These are phyloP conservation scores for Chrysoporthe austroafricana DNA, from an alignment of 2,329 filamentous ascomycete species.

Conservation along the genomic window DNA sequence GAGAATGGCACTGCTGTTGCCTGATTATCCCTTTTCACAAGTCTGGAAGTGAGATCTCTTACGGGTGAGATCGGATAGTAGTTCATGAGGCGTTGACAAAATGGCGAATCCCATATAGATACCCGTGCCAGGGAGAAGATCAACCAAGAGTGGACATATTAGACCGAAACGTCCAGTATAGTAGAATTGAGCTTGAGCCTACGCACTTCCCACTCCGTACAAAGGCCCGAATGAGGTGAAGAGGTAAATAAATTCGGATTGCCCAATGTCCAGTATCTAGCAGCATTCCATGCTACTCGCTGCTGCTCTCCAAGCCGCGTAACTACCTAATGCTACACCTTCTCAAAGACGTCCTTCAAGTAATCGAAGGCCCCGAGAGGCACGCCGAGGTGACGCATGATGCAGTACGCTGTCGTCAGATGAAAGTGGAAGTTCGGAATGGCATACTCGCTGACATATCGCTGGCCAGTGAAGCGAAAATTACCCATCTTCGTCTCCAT, in stretches of 20 bases:
- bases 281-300: no score
- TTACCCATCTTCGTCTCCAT: constrained; percentile 37
- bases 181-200: background rate
- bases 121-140: constrained; percentile 14
- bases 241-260: no score
- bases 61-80: no score
- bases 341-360: constrained; percentile 36
- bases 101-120: constrained; percentile 16
- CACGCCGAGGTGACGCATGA: constrained; percentile 56
- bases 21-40: background rate
- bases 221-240: no score
- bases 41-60: no score
- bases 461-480: constrained; percentile 28
- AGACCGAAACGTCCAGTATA: background rate
- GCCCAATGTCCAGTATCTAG: no score
- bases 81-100: background rate
- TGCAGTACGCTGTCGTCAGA: constrained; percentile 53
- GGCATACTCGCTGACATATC: constrained; percentile 47
- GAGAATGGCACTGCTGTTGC: constrained; percentile 24
- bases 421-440: constrained; percentile 63
- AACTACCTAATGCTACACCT: background rate
- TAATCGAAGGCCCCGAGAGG: constrained; percentile 58
- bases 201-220: background rate
- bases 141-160: background rate
- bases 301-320: background rate